Evolutionary conservation across 768 basidiomycete genomes (phyloP).

Genomic region (Dacryopinax primogenitus): DNA sequence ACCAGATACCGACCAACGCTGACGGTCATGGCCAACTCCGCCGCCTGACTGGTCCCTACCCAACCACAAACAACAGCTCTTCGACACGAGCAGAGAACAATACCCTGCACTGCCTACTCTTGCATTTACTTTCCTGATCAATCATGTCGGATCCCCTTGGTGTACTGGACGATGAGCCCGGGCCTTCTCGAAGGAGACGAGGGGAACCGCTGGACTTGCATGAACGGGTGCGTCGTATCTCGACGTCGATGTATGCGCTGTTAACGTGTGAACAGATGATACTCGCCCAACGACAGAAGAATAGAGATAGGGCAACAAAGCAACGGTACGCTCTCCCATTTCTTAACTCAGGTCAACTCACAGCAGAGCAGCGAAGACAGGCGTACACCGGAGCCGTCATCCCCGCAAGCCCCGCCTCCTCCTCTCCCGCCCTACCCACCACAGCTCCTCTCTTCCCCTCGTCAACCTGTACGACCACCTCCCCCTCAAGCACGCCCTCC

Average conservation of each 20-base stretch:
- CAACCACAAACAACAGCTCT: too few species aligned
- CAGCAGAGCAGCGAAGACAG: too few species aligned
- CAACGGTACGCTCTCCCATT: not conserved
- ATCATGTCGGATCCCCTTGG: not conserved
- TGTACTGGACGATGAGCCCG: not conserved
- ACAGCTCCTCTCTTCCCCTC: not conserved
- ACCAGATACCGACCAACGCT: too few species aligned
- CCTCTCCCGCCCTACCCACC: not conserved
- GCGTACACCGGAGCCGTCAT: too few species aligned
- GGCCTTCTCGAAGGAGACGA: not conserved
- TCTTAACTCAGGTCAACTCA: too few species aligned
- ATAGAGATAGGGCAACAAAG: not conserved
- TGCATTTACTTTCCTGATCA: too few species aligned
- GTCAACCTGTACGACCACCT: not conserved
- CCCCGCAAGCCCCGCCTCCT: not conserved
- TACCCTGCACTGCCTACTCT: too few species aligned
- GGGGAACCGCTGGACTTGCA: not conserved
- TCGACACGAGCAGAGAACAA: too few species aligned
- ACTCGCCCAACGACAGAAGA: not conserved
- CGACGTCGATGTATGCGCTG: not conserved
- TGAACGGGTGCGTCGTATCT: not conserved
- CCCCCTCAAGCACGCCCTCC: not conserved
- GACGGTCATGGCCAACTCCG: too few species aligned
- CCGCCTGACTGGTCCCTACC: too few species aligned
- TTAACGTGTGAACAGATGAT: not conserved